These are phyloP conservation scores for Aspergillus fumigatus DNA, from an alignment of 2,329 filamentous ascomycete genomes.

Conservation along the genomic window DNA sequence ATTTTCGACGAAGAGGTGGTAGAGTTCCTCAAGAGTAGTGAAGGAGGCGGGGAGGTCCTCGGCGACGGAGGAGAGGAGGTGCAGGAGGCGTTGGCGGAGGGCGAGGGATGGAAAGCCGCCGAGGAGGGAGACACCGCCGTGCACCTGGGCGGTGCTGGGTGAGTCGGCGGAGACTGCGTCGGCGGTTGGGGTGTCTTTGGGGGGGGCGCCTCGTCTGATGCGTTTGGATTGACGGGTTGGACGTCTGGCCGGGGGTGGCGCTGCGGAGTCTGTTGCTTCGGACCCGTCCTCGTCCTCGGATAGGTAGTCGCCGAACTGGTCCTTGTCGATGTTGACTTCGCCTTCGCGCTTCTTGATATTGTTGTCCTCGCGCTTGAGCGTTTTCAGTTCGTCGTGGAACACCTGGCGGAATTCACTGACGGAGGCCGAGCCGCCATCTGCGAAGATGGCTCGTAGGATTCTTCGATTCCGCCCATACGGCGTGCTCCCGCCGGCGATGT, in stretches of 20 bases:
- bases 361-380: slow-evolving; percentile 21
- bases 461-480: slow-evolving; percentile 35
- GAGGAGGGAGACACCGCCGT: slow-evolving; percentile 25
- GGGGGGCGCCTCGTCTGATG: slow-evolving; percentile 22
- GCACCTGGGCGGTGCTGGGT: slow-evolving; percentile 3
- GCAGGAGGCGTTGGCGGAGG: slow-evolving; percentile 44
- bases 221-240: slow-evolving; percentile 30
- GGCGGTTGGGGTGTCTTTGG: background rate
- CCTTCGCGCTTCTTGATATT: slow-evolving; percentile 37
- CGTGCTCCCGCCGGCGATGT: slow-evolving; percentile 30
- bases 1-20: slow-evolving; percentile 43
- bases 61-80: slow-evolving; percentile 39
- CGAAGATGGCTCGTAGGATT: slow-evolving; percentile 45
- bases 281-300: slow-evolving; percentile 37
- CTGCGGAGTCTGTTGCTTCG: slow-evolving; percentile 11
- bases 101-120: slow-evolving; percentile 38
- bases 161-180: background rate
- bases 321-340: slow-evolving; percentile 43
- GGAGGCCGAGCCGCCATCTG: slow-evolving; percentile 36
- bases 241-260: slow-evolving; percentile 16
- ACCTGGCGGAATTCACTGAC: slow-evolving; percentile 42
- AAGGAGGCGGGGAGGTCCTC: slow-evolving; percentile 31
- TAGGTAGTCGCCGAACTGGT: slow-evolving; percentile 44
- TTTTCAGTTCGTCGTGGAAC: slow-evolving; percentile 43
- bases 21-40: slow-evolving; percentile 36